These are phyloP conservation scores for Mrakia hoshinonis DNA, from an alignment of 768 basidiomycete genomes.

Conservation along the genomic window DNA sequence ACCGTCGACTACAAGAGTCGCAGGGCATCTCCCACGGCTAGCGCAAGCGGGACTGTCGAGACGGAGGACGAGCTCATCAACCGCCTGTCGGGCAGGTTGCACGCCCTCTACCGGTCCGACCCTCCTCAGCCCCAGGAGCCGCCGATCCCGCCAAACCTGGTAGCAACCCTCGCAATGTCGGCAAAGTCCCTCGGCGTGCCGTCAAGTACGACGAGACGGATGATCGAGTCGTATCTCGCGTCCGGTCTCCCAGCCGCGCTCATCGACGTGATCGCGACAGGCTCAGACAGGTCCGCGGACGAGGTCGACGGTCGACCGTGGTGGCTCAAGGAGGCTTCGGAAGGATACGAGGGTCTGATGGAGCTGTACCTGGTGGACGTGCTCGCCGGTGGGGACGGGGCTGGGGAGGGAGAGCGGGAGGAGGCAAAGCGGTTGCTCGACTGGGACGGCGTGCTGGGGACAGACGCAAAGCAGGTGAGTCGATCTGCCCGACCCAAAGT, in stretches of 20 bases:
- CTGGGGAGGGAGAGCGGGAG: background rate
- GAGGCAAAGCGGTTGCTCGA: slow-evolving; percentile 12
- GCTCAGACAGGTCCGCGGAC: background rate
- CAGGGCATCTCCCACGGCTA: background rate
- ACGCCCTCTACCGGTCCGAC: background rate
- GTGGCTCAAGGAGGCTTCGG: slow-evolving; percentile 4
- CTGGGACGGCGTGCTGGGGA: slow-evolving; percentile 2
- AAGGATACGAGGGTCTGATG: slow-evolving; percentile 12
- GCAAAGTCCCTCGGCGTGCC: background rate
- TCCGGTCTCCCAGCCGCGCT: background rate
- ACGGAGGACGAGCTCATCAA: background rate
- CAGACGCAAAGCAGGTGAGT: background rate
- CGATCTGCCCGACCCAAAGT: too few relatives aligned
- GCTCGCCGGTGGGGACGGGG: background rate
- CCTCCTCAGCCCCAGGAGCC: background rate
- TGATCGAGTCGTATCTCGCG: background rate
- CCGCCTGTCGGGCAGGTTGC: background rate
- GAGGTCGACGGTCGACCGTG: background rate
- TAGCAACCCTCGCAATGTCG: slow-evolving; percentile 8
- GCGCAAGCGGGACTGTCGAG: background rate
- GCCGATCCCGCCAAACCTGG: slow-evolving; percentile 6
- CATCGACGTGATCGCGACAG: background rate
- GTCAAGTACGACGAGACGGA: background rate
- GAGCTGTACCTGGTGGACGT: slow-evolving; percentile 14
- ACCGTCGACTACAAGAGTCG: background rate